Percentiles rank a stretch among this genome's conserved stretches.
These are phyloP conservation scores for Sorghum bicolor DNA, from an alignment of 176 grass and related monocot species.

Conservation along the genomic window DNA sequence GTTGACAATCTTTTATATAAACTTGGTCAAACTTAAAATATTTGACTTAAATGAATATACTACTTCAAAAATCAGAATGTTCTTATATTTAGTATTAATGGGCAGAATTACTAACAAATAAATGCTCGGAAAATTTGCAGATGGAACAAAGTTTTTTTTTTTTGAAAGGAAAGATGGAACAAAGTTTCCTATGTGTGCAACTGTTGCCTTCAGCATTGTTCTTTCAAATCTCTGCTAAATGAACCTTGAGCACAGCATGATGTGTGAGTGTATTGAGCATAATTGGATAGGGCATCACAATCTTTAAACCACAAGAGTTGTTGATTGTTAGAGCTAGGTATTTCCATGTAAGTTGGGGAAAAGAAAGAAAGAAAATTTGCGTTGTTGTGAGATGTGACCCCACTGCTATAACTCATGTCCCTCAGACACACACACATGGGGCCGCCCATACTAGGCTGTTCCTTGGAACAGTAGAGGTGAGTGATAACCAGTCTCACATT, in stretches of 20 bases:
- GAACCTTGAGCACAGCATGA: not conserved
- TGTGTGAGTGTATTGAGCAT: not conserved
- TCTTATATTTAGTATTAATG: not conserved
- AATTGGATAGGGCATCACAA: not conserved
- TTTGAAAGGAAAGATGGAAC: too few relatives aligned
- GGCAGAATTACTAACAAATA: not conserved
- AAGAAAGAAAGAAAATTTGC: not conserved
- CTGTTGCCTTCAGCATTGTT: not conserved
- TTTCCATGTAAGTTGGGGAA: not conserved
- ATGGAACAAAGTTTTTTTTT: not conserved
- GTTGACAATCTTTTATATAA: too few relatives aligned
- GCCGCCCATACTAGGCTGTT: not conserved
- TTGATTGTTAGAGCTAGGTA: not conserved
- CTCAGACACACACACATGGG: not conserved
- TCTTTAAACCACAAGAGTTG: not conserved
- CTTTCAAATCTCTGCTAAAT: conserved; percentile 8
- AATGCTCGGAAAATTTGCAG: not conserved
- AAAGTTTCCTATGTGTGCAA: not conserved
- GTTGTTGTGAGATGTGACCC: not conserved
- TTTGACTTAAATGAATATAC: not conserved
- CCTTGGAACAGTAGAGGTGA: not conserved
- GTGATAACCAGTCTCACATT: not conserved
- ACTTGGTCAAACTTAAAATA: too few relatives aligned
- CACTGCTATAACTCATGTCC: not conserved
- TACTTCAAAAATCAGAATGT: not conserved